Percentiles rank a stretch among this genome's conserved stretches.
These are phyloP conservation scores for Arctostaphylos glauca DNA, from an alignment of 148 eudicot genomes.

Conservation along the genomic window DNA sequence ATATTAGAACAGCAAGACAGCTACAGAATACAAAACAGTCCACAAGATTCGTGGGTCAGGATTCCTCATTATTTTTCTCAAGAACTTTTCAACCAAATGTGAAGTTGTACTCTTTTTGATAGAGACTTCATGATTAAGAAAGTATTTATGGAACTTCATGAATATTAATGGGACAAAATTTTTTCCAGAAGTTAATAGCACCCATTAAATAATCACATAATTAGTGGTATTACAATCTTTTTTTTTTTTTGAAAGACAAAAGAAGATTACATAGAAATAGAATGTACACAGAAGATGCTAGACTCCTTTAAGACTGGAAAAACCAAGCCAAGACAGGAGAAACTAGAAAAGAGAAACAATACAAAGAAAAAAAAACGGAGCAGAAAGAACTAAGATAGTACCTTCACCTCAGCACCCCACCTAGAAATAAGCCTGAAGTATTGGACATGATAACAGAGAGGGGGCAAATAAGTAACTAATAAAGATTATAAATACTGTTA, in stretches of 20 bases:
- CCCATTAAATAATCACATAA: not conserved
- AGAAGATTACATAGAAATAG: no score
- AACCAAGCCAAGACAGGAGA: no score
- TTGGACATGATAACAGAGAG: no score
- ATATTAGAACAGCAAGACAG: not conserved
- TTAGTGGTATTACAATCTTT: not conserved
- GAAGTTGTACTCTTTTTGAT: not conserved
- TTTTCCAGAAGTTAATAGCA: not conserved
- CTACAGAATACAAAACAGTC: not conserved
- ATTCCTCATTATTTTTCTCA: not conserved
- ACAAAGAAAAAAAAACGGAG: no score
- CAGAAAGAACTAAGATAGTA: no score
- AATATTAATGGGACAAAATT: no score
- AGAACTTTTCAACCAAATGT: not conserved
- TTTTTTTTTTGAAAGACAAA: no score
- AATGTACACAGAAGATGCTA: no score
- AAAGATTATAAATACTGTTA: not conserved
- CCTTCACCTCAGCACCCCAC: no score
- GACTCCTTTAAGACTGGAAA: no score
- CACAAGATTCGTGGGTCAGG: not conserved
- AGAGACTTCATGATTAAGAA: not conserved
- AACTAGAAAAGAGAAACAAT: no score
- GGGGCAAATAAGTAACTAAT: not conserved
- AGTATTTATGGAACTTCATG: not conserved
- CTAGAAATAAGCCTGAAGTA: no score